Conservation (phyloP, 495 filamentous ascomycete species). For the Penicillium verhagenii region DNA sequence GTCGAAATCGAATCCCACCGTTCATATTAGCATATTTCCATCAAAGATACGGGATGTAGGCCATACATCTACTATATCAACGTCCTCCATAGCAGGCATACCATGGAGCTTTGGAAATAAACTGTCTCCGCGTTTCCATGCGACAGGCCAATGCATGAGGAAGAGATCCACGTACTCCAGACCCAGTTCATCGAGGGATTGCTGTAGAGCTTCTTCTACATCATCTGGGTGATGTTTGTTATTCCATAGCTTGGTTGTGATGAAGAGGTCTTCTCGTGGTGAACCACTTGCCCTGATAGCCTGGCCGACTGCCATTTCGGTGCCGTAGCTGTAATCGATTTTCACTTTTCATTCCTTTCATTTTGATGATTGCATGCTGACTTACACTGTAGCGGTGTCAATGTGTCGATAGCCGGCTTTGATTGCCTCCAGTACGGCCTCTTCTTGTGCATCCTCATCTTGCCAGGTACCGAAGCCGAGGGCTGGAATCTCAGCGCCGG, state of each 20-base stretch:
- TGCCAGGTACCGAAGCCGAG: constrained; percentile 53
- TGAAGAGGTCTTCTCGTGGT: constrained; percentile 60
- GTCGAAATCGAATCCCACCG: constrained; percentile 2
- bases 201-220: constrained; percentile 56
- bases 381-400: constrained; percentile 55
- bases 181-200: constrained; percentile 59
- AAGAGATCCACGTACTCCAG: constrained; percentile 69
- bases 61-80: constrained; percentile 53
- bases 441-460: constrained; percentile 45
- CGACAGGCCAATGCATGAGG: constrained; percentile 67
- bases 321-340: constrained; percentile 38
- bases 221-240: constrained; percentile 63
- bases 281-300: constrained; percentile 56
- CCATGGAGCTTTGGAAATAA: constrained; percentile 46
- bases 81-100: constrained; percentile 39
- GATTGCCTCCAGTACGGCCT: constrained; percentile 45
- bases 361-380: neutral
- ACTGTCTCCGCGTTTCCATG: constrained; percentile 43
- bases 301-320: constrained; percentile 51
- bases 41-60: constrained; percentile 1
- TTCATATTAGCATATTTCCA: neutral
- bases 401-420: constrained; percentile 62
- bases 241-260: constrained; percentile 74
- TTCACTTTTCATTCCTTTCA: neutral
- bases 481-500: constrained; percentile 49